These are phyloP conservation scores for Erodium moschatum DNA, from an alignment of 441 rosid genomes.

Conservation along the genomic window DNA sequence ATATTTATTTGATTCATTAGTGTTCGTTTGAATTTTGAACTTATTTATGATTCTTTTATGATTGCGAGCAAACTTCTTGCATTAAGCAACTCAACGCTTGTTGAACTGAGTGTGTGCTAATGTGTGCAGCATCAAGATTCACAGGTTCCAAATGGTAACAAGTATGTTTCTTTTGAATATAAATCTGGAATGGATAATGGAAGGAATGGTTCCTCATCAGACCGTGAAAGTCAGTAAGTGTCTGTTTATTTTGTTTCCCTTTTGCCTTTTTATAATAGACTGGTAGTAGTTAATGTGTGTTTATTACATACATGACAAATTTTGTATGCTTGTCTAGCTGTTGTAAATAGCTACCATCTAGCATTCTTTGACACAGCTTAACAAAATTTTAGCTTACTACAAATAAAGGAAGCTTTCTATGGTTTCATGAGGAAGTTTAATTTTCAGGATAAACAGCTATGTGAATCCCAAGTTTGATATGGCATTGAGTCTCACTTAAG, in stretches of 20 bases:
- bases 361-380: neutral
- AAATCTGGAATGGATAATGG: conserved; percentile 93
- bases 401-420: neutral
- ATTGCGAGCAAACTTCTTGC: conserved; percentile 1
- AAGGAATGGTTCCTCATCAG: conserved; percentile 92
- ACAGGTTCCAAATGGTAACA: conserved; percentile 66
- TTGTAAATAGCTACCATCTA: neutral
- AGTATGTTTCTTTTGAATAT: conserved; percentile 84
- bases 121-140: conserved; percentile 83
- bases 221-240: conserved; percentile 97
- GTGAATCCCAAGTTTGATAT: neutral
- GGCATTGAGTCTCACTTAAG: neutral
- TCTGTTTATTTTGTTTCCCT: conserved; percentile 19
- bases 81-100: conserved; percentile 18
- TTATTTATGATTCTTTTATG: neutral
- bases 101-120: conserved; percentile 15
- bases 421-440: conserved; percentile 1
- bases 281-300: conserved; percentile 6
- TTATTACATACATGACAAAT: conserved; percentile 6
- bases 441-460: neutral
- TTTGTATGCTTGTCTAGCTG: neutral
- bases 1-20: neutral
- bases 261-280: conserved; percentile 13
- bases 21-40: neutral
- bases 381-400: neutral